Evolutionary conservation across 306 rosid species (phyloP).

Genomic region (Vigna nakashimae): DNA sequence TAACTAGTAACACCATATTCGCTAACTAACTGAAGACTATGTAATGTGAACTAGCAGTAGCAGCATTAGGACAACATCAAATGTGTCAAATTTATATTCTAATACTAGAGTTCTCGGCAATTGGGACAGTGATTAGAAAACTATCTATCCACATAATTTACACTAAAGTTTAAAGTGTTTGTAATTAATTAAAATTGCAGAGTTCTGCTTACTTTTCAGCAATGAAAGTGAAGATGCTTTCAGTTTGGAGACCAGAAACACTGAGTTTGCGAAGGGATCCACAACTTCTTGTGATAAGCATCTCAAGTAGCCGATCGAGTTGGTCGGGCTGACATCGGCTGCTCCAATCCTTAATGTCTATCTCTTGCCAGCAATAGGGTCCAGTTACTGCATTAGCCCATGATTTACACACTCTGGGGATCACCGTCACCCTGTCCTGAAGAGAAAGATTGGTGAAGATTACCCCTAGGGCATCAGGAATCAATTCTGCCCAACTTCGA

Average conservation of each 20-base stretch:
- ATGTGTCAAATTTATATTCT: slow-evolving; percentile 9
- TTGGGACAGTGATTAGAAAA: slow-evolving; percentile 20
- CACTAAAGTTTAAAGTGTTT: not conserved
- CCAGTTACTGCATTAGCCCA: slow-evolving; percentile 85
- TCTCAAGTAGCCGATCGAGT: slow-evolving; percentile 74
- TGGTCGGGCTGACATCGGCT: slow-evolving; percentile 60
- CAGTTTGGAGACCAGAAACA: slow-evolving; percentile 74
- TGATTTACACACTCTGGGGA: slow-evolving; percentile 92
- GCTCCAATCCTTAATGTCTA: slow-evolving; percentile 94
- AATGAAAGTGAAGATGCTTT: slow-evolving; percentile 69
- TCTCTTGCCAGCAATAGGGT: slow-evolving; percentile 98
- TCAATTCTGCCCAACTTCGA: slow-evolving; percentile 88
- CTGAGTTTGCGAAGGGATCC: slow-evolving; percentile 86
- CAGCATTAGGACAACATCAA: not conserved
- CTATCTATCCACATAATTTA: not conserved
- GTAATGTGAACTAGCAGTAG: slow-evolving; percentile 5
- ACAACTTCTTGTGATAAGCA: slow-evolving; percentile 72
- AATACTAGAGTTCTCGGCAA: not conserved
- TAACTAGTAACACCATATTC: too few species aligned
- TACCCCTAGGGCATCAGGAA: slow-evolving; percentile 89
- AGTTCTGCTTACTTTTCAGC: slow-evolving; percentile 84
- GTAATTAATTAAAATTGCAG: slow-evolving; percentile 11
- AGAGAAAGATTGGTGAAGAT: slow-evolving; percentile 83
- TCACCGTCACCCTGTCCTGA: slow-evolving; percentile 74
- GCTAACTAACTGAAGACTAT: not conserved